Conservation (phyloP, 2,329 filamentous ascomycete genomes). For the Epicoccum sorghinum region DNA sequence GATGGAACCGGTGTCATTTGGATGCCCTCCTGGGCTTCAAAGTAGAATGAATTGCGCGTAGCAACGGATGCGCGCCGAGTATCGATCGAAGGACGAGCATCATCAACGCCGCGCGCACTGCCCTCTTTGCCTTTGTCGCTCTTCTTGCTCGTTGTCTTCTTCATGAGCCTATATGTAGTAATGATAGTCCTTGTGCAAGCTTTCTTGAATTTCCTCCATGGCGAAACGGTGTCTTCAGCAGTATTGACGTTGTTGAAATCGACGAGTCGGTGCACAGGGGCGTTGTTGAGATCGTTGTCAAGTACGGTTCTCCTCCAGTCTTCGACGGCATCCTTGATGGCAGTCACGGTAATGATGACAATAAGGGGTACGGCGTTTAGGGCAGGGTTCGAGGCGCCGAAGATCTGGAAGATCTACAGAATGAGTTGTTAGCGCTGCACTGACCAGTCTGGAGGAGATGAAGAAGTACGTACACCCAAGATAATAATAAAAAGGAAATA, state of each 20-base stretch:
- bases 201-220: conserved; percentile 92
- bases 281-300: conserved; percentile 95
- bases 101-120: conserved; percentile 58
- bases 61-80: conserved; percentile 65
- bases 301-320: conserved; percentile 91
- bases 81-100: conserved; percentile 70
- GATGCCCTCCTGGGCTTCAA: conserved; percentile 69
- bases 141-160: conserved; percentile 47
- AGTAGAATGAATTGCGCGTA: conserved; percentile 58
- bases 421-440: conserved; percentile 25
- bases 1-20: conserved; percentile 96
- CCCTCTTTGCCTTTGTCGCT: conserved; percentile 48
- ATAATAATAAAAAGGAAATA: conserved; percentile 98
- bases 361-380: conserved; percentile 91
- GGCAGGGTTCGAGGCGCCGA: conserved; percentile 88
- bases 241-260: conserved; percentile 95
- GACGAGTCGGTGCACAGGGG: conserved; percentile 85
- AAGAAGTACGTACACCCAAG: conserved; percentile 73
- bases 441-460: conserved; percentile 8
- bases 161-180: conserved; percentile 59
- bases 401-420: conserved; percentile 91
- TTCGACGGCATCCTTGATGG: conserved; percentile 93
- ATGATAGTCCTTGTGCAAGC: conserved; percentile 70
- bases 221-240: conserved; percentile 80
- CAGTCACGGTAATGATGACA: conserved; percentile 85